Evolutionary conservation across 1,284 basidiomycete species (phyloP), one percentile per base, ranked within the genome.

Genomic region (Microbotryum saponariae): DNA sequence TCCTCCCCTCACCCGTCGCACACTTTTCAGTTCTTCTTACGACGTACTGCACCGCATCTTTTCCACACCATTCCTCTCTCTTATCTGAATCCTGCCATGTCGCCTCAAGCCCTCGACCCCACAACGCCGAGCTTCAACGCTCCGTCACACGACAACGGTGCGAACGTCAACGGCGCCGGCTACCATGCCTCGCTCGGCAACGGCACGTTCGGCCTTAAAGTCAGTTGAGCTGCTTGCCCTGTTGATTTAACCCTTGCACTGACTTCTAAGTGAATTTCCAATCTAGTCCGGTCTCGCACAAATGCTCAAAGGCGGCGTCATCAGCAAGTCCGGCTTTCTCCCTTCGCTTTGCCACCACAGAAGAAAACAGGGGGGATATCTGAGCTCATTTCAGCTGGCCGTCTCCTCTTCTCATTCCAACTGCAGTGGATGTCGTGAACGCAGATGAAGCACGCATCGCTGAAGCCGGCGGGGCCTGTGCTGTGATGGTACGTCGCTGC

Each of bases 381-480:
- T 76, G 88, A 27, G 25, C 20, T n/a, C 21, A 10, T 33, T 9
- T 10, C 16, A 7, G 53, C 21, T 54, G 29, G 51, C 21, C 25
- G 25, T 6, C 8, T 20, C 23, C 47, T n/a, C 18, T 31, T 9
- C 9, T 42, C 16, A 10, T 31, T 10, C 31, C 7, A 18, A 42
- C 16, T 16, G 47, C 42, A 67, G 66, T 65, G 65, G 75, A 76
- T 63, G 75, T 77, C 58, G 80, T 90, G 69, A 91, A 89, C 73
- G 84, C 81, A 27, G 86, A 92, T 73, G 70, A 92, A 85, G 94
- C 94, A 64, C 87, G 90, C 67, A 93, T 97, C 71, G 94, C 94
- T 62, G 94, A 97, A 75, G 92, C 96, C 74, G 94, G 94, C 12
- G 94, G 96, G 63, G 94, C 94, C 16, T 92, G 90, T 75, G 94